Conservation (phyloP, 2,329 filamentous ascomycete genomes). For the Ophiosphaerella narmari region DNA sequence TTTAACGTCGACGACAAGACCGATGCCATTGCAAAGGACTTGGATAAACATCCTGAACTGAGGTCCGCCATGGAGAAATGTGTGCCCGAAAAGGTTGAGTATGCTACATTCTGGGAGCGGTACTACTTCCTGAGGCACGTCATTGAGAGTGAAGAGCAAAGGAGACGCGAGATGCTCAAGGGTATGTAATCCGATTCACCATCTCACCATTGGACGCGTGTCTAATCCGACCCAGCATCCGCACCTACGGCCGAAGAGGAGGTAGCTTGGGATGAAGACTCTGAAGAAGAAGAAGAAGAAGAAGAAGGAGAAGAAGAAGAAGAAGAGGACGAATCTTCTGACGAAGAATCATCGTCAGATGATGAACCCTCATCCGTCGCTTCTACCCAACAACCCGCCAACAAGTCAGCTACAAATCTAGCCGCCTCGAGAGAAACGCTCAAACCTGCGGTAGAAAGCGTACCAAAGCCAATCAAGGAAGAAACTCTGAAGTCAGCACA, state of each 20-base stretch:
- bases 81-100: slow-evolving; percentile 91
- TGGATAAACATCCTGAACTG: slow-evolving; percentile 86
- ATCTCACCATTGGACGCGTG: neutral
- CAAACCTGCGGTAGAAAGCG: slow-evolving; percentile 34
- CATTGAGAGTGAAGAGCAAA: slow-evolving; percentile 89
- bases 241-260: slow-evolving; percentile 75
- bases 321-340: slow-evolving; percentile 14
- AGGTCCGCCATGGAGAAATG: slow-evolving; percentile 90
- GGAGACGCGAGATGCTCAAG: slow-evolving; percentile 86
- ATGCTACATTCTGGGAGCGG: slow-evolving; percentile 86
- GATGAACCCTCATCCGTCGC: slow-evolving; percentile 4
- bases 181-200: slow-evolving; percentile 59
- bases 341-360: slow-evolving; percentile 4
- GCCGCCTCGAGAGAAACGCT: slow-evolving; percentile 46
- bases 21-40: slow-evolving; percentile 76
- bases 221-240: slow-evolving; percentile 49
- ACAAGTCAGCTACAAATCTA: slow-evolving; percentile 49
- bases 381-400: slow-evolving; percentile 51
- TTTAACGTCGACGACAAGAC: slow-evolving; percentile 88
- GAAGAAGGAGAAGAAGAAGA: slow-evolving; percentile 24
- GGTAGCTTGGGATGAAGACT: slow-evolving; percentile 73
- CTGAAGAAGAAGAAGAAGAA: slow-evolving; percentile 52
- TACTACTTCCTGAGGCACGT: slow-evolving; percentile 96
- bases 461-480: slow-evolving; percentile 4
- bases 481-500: slow-evolving; percentile 60